These are phyloP conservation scores for Meyerozyma carpophila DNA, from an alignment of 1,139 yeast genomes.

Conservation along the genomic window DNA sequence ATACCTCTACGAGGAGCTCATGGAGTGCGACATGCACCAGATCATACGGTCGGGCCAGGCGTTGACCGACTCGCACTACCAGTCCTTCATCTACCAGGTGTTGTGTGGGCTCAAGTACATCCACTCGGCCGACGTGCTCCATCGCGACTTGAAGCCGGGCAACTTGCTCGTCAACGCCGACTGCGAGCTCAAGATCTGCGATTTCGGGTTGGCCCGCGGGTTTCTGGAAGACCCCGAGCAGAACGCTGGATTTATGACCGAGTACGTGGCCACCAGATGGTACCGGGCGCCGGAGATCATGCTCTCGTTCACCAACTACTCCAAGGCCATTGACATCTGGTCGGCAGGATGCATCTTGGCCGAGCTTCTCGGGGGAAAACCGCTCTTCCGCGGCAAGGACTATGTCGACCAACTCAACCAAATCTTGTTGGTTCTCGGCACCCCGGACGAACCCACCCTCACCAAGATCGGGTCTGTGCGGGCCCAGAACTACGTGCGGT, in stretches of 20 bases:
- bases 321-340: conserved; percentile 96
- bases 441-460: conserved; percentile 82
- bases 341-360: conserved; percentile 96
- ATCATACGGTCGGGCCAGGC: conserved; percentile 93
- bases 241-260: conserved; percentile 89
- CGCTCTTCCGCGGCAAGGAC: conserved; percentile 90
- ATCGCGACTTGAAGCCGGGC: conserved; percentile 92
- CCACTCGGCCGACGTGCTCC: conserved; percentile 93
- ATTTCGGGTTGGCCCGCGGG: conserved; percentile 96
- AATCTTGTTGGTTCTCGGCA: conserved; percentile 79
- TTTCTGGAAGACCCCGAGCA: conserved; percentile 78
- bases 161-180: conserved; percentile 91
- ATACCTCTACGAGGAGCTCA: conserved; percentile 85
- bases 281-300: conserved; percentile 97
- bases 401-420: conserved; percentile 93
- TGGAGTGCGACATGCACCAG: conserved; percentile 99
- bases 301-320: conserved; percentile 87
- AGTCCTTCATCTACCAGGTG: conserved; percentile 86
- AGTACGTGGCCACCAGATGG: conserved; percentile 97
- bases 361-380: conserved; percentile 86
- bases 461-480: conserved; percentile 80
- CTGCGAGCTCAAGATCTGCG: conserved; percentile 93
- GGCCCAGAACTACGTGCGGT: conserved; percentile 88
- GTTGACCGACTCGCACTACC: conserved; percentile 91
- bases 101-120: conserved; percentile 90